Evolutionary conservation across 345 rosid genomes (phyloP).

Genomic region (Pseudoturritis turrita): DNA sequence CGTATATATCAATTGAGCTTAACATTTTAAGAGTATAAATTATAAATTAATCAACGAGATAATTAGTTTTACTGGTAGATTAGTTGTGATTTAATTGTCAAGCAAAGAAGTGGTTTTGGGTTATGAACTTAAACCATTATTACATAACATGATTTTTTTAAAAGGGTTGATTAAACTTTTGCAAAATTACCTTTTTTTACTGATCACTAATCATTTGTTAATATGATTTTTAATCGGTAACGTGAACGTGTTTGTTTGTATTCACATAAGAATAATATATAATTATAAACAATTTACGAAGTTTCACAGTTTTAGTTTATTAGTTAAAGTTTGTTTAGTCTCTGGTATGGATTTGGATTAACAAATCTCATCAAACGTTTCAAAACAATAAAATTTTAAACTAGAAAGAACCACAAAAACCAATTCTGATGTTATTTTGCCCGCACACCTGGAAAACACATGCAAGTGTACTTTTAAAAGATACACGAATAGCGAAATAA

Average conservation of each 20-base stretch:
- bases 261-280: too few relatives aligned
- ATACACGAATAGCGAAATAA: conserved; percentile 13
- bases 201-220: background rate
- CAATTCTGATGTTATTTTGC: background rate
- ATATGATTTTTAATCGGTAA: background rate
- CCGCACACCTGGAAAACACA: conserved; percentile 34
- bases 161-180: background rate
- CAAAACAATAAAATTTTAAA: background rate
- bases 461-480: conserved; percentile 22
- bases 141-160: background rate
- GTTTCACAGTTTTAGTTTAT: background rate
- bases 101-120: conserved; percentile 5
- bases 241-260: background rate
- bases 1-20: background rate
- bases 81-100: conserved; percentile 15
- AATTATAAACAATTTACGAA: background rate
- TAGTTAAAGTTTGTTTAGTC: background rate
- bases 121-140: background rate
- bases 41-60: background rate
- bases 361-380: background rate
- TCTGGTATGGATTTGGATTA: background rate
- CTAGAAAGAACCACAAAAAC: background rate
- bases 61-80: conserved; percentile 4
- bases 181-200: background rate
- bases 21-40: background rate